These are phyloP conservation scores for Usnea hakonensis DNA, from an alignment of 495 filamentous ascomycete species.

Conservation along the genomic window DNA sequence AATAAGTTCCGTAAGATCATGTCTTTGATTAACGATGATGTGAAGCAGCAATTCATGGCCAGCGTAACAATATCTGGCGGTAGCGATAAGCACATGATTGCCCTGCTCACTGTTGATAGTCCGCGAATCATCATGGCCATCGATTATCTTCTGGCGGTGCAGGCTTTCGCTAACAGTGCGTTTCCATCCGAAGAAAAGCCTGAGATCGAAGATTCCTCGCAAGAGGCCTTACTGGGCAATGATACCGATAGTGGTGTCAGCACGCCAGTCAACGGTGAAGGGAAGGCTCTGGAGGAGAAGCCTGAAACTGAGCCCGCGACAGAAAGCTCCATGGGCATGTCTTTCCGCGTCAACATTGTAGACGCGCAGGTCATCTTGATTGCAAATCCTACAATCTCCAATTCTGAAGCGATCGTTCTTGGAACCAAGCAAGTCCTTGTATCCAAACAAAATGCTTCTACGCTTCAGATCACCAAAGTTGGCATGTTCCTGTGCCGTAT, in stretches of 20 bases:
- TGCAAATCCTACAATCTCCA: slow-evolving; percentile 80
- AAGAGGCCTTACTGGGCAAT: slow-evolving; percentile 52
- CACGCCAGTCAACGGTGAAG: slow-evolving; percentile 19
- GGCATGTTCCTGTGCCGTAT: slow-evolving; percentile 99
- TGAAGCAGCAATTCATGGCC: slow-evolving; percentile 95
- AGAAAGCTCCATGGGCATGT: slow-evolving; percentile 54
- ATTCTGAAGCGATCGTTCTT: slow-evolving; percentile 91
- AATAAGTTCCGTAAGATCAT: slow-evolving; percentile 98
- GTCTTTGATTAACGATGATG: slow-evolving; percentile 87
- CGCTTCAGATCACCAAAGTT: slow-evolving; percentile 82
- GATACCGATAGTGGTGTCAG: slow-evolving; percentile 43
- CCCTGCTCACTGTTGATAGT: slow-evolving; percentile 91
- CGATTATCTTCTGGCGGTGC: slow-evolving; percentile 87
- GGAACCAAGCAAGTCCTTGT: slow-evolving; percentile 89
- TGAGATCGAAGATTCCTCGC: slow-evolving; percentile 49
- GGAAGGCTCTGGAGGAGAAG: slow-evolving; percentile 29
- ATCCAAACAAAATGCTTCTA: slow-evolving; percentile 88
- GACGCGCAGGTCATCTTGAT: slow-evolving; percentile 94
- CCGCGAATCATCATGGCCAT: slow-evolving; percentile 89
- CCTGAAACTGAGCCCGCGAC: slow-evolving; percentile 17
- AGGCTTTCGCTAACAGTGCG: slow-evolving; percentile 66
- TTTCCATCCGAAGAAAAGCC: slow-evolving; percentile 51
- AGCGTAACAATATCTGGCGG: slow-evolving; percentile 89
- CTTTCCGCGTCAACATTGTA: slow-evolving; percentile 87
- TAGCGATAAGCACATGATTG: slow-evolving; percentile 72